phyloP scores from a whole-genome alignment of 2,329 filamentous ascomycete species.

The Pleurostoma richardsiae region DNA sequence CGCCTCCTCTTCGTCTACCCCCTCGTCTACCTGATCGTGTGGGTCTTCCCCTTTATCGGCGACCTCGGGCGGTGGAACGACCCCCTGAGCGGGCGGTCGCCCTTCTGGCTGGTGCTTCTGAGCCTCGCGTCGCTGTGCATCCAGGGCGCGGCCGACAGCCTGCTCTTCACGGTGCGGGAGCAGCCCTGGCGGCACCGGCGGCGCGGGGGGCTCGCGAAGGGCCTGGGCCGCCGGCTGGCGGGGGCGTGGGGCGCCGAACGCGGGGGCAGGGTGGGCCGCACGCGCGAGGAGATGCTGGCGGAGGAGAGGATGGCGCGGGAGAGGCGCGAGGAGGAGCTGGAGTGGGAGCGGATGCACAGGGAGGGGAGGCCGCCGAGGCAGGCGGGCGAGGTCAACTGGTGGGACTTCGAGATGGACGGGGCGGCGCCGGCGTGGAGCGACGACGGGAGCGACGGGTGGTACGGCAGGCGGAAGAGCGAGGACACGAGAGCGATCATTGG shows the following conservation, averaged over 20 bases:
- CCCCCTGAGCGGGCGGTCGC: conserved; percentile 25
- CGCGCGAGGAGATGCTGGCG: conserved; percentile 46
- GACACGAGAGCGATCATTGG: no score
- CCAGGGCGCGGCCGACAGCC: conserved; percentile 64
- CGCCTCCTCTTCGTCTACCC: conserved; percentile 74
- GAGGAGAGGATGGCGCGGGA: conserved; percentile 42
- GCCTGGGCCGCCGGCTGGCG: conserved; percentile 15
- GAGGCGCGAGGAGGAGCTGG: conserved; percentile 42
- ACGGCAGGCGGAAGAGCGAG: no score
- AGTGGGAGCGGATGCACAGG: conserved; percentile 22
- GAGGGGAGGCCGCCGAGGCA: conserved; percentile 10
- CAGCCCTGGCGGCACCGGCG: conserved; percentile 64
- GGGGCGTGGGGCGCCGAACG: conserved; percentile 2
- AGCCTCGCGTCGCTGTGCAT: conserved; percentile 54
- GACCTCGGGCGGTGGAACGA: conserved; percentile 56
- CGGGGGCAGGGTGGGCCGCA: conserved; percentile 30
- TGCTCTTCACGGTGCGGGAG: conserved; percentile 65
- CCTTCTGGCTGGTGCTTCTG: conserved; percentile 51
- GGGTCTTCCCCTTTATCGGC: conserved; percentile 65
- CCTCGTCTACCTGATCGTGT: conserved; percentile 64
- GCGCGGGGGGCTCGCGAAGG: conserved; percentile 23
- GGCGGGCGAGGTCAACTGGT: conserved; percentile 22
- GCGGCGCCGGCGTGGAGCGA: conserved; percentile 1
- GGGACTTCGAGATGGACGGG: conserved; percentile 26
- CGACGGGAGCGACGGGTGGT: not conserved